phyloP scores from a whole-genome alignment of 805 yeast species.

The Maudiozyma saulgeensis region DNA sequence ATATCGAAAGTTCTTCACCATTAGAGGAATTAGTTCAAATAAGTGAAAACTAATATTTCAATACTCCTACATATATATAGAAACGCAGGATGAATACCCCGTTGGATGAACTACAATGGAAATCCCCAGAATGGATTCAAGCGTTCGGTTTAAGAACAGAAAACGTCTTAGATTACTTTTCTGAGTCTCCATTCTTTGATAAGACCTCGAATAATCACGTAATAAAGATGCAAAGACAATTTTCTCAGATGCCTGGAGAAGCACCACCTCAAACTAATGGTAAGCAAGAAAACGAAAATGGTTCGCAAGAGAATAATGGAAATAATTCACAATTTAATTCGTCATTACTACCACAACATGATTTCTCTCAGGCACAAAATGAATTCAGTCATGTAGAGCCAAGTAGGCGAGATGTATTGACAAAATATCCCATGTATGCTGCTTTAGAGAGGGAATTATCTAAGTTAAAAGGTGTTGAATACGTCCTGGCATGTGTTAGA shows the following conservation, averaged over 20 bases:
- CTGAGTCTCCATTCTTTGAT: constrained; percentile 92
- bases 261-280: background rate
- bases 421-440: constrained; percentile 24
- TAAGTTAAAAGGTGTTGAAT: constrained; percentile 82
- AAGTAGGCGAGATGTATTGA: constrained; percentile 16
- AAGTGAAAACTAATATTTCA: too few species aligned
- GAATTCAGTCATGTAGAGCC: constrained; percentile 19
- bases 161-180: constrained; percentile 85
- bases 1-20: too few species aligned
- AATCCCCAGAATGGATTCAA: constrained; percentile 95
- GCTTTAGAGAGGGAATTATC: constrained; percentile 47
- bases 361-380: constrained; percentile 1
- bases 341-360: constrained; percentile 1
- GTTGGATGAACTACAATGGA: constrained; percentile 91
- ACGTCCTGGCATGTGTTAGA: constrained; percentile 57
- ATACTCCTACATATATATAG: too few species aligned
- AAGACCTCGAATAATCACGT: constrained; percentile 91
- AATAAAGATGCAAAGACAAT: constrained; percentile 89
- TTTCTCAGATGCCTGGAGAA: constrained; percentile 22
- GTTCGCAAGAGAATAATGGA: background rate
- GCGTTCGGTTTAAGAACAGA: constrained; percentile 77
- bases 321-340: background rate
- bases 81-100: constrained; percentile 15
- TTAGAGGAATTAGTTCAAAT: too few species aligned
- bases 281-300: background rate